Evolutionary conservation across 306 rosid genomes (phyloP).

Genomic region (Inga leiocalycina): DNA sequence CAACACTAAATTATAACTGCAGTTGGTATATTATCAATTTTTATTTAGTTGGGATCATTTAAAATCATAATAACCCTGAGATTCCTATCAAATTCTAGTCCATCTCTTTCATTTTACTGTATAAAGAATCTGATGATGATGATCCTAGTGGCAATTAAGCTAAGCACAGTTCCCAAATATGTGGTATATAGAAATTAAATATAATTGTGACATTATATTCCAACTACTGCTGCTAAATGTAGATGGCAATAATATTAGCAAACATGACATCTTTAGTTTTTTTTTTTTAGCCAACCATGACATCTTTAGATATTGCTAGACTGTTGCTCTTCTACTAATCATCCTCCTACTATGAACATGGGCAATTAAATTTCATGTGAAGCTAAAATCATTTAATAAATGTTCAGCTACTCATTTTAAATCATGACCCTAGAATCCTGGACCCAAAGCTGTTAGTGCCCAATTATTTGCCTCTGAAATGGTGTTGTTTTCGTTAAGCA

Average conservation of each 20-base stretch:
- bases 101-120: slow-evolving; percentile 3
- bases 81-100: neutral
- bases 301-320: neutral
- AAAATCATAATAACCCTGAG: neutral
- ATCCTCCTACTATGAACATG: neutral
- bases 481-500: neutral
- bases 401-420: neutral
- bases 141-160: neutral
- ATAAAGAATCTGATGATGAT: neutral
- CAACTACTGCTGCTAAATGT: neutral
- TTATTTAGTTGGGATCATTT: neutral
- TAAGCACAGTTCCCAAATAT: neutral
- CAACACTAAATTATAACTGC: neutral
- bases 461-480: neutral
- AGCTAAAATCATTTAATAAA: slow-evolving; percentile 14
- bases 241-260: slow-evolving; percentile 3
- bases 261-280: neutral
- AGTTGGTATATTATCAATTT: neutral
- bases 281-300: neutral
- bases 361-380: neutral
- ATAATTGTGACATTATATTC: slow-evolving; percentile 19
- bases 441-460: too few relatives aligned
- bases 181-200: slow-evolving; percentile 7
- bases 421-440: neutral
- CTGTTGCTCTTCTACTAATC: neutral